Evolutionary conservation across 495 filamentous ascomycete species (phyloP).

Genomic region (Cenococcum geophilum): DNA sequence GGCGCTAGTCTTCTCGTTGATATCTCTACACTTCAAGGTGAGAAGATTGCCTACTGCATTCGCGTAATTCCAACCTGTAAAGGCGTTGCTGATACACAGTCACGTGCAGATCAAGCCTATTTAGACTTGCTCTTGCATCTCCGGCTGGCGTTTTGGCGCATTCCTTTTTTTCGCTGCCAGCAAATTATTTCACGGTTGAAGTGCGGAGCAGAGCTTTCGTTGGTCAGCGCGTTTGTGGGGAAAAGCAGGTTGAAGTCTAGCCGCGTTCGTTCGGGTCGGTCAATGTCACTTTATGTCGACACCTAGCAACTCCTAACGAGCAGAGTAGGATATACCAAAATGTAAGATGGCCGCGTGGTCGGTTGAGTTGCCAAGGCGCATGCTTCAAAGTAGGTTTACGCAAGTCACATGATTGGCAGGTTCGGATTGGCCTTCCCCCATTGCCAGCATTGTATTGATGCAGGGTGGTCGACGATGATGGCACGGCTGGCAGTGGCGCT

Average conservation of each 20-base stretch:
- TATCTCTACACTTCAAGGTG: conserved; percentile 96
- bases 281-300: not conserved
- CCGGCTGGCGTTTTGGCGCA: conserved; percentile 17
- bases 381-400: not conserved
- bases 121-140: conserved; percentile 15
- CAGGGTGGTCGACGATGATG: not conserved
- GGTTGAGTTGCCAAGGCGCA: not conserved
- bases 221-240: conserved; percentile 16
- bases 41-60: not conserved
- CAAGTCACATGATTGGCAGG: not conserved
- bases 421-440: not conserved
- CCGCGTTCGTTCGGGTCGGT: conserved; percentile 7
- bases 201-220: conserved; percentile 8
- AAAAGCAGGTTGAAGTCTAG: conserved; percentile 11
- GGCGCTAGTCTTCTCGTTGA: conserved; percentile 92
- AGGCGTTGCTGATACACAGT: conserved; percentile 7
- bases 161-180: conserved; percentile 20
- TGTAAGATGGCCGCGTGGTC: not conserved
- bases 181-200: conserved; percentile 7
- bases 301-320: not conserved
- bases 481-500: not conserved
- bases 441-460: not conserved
- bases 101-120: conserved; percentile 38
- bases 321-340: not conserved
- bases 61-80: not conserved